A percentile compares a stretch with the other conserved stretches of the same genome.
phyloP scores from a whole-genome alignment of 1,139 yeast genomes.

The Chernovozyma sophiae-reginae region DNA sequence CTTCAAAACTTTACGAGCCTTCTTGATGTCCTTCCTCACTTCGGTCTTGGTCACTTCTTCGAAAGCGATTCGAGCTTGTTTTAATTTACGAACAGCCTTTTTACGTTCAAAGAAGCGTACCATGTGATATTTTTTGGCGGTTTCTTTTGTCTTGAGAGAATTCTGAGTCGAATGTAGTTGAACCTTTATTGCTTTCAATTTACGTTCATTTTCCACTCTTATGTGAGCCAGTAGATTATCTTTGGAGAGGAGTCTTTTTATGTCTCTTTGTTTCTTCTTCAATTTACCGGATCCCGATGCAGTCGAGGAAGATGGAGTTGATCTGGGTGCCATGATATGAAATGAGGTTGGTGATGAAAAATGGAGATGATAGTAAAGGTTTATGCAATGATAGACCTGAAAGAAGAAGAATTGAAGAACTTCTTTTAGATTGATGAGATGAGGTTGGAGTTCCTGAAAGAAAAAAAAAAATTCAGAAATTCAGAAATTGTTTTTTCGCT shows the following conservation, averaged over 20 bases:
- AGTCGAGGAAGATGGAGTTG: slow-evolving; percentile 19
- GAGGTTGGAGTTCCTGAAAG: too few species aligned
- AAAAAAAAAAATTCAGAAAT: too few species aligned
- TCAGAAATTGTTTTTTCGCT: too few species aligned
- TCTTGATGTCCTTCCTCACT: slow-evolving; percentile 50
- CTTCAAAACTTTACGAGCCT: slow-evolving; percentile 46
- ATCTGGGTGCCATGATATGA: not conserved
- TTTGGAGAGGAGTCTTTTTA: slow-evolving; percentile 64
- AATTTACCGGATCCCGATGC: slow-evolving; percentile 50
- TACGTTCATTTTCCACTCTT: slow-evolving; percentile 79
- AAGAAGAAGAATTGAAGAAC: too few species aligned
- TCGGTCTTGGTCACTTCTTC: slow-evolving; percentile 37
- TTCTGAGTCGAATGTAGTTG: slow-evolving; percentile 59
- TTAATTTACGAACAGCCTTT: slow-evolving; percentile 76
- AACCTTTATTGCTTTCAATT: slow-evolving; percentile 63
- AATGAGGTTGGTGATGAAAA: too few species aligned
- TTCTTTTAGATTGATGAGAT: too few species aligned
- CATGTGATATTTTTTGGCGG: slow-evolving; percentile 86
- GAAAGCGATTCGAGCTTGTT: slow-evolving; percentile 52
- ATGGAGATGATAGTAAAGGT: too few species aligned
- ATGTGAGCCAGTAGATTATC: slow-evolving; percentile 71
- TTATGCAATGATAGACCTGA: too few species aligned
- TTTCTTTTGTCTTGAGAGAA: slow-evolving; percentile 49
- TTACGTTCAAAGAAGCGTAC: slow-evolving; percentile 87
- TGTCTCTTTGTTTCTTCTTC: slow-evolving; percentile 83